These are phyloP conservation scores for Neoascochyta sp. DNA, from an alignment of 2,329 filamentous ascomycete species.

Conservation along the genomic window DNA sequence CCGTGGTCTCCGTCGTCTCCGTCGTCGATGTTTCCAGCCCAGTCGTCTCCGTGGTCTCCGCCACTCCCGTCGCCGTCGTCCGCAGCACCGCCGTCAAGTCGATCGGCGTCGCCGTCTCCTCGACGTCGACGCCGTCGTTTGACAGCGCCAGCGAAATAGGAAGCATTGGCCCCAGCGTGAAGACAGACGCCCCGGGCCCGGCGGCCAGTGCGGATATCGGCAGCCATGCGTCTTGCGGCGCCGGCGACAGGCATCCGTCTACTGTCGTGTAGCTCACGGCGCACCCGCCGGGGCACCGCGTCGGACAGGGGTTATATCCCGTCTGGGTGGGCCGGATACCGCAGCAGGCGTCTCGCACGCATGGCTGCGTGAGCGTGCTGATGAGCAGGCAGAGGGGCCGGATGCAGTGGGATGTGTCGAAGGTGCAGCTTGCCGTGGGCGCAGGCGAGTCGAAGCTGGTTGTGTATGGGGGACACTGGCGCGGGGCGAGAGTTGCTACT, in stretches of 20 bases:
- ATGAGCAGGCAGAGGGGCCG: slow-evolving; percentile 7
- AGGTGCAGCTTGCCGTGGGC: slow-evolving; percentile 13
- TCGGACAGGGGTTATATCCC: slow-evolving; percentile 12
- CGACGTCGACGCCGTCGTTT: too few species aligned
- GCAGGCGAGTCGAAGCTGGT: slow-evolving; percentile 13
- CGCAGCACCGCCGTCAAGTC: too few species aligned
- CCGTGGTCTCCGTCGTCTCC: too few species aligned
- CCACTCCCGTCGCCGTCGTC: too few species aligned
- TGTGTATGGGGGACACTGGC: slow-evolving; percentile 13
- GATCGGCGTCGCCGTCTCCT: too few species aligned
- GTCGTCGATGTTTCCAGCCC: too few species aligned
- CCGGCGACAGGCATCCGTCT: slow-evolving; percentile 1
- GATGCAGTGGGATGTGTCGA: slow-evolving; percentile 10
- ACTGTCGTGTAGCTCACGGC: slow-evolving; percentile 13
- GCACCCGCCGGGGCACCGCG: slow-evolving; percentile 13
- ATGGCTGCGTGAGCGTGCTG: slow-evolving; percentile 13
- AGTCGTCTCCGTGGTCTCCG: too few species aligned
- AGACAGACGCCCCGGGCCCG: too few species aligned
- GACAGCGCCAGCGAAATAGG: too few species aligned
- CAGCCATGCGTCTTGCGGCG: too few species aligned
- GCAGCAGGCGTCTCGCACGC: slow-evolving; percentile 13
- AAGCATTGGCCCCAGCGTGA: too few species aligned
- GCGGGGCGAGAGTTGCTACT: slow-evolving; percentile 4
- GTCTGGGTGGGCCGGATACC: slow-evolving; percentile 14
- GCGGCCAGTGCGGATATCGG: too few species aligned